Evolutionary conservation across 2,329 filamentous ascomycete species (phyloP), one percentile per base, ranked within the genome.

Genomic region (Alternaria sp.): DNA sequence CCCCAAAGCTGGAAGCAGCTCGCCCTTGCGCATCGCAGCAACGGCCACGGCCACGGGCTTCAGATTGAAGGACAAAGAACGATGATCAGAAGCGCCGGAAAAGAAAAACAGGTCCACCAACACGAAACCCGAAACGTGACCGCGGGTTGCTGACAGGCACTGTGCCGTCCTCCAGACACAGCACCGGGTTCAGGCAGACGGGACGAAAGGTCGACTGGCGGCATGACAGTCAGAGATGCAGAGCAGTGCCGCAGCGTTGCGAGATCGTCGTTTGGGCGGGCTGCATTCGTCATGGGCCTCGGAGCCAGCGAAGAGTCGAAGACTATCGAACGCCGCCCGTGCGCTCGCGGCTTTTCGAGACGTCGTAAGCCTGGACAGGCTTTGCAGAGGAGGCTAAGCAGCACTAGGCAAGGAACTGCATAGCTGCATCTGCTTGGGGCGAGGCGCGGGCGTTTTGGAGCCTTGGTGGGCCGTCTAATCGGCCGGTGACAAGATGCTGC

Each of bases 111-210:
- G 67, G 64, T 72, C 73, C 71, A 77, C 72, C 67, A 61, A 66
- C 51, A 62, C 74, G 70, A 78, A 77, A 76, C 70, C 28, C 68
- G 69, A 77, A 77, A 74, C 72, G 72, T 76, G 74, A 76, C 70
- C 43, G 54, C 69, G 65, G 69, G 62, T 61, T 62, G 60, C 30
- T 61, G 64, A 67, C 62, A 61, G 62, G 54, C 62, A 68, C 61
- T 64, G 66, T 67, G 66, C 69, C 63, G 67, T 67, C 57, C 56
- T 60, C 57, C 46, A 67, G 68, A 68, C 65, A 66, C 60, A 54
- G 63, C 67, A 68, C 64, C 68, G 69, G 69, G 68, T 67, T 71
- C 68, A 73, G 70, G 69, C 68, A 70, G 70, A 54, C 66, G 64
- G 61, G 51, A 63, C 54, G 32, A 66, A 66, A 73, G 65, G 62